Base-by-base conservation (phyloP, 345 rosid genomes). In the Brassica napus region DNA sequence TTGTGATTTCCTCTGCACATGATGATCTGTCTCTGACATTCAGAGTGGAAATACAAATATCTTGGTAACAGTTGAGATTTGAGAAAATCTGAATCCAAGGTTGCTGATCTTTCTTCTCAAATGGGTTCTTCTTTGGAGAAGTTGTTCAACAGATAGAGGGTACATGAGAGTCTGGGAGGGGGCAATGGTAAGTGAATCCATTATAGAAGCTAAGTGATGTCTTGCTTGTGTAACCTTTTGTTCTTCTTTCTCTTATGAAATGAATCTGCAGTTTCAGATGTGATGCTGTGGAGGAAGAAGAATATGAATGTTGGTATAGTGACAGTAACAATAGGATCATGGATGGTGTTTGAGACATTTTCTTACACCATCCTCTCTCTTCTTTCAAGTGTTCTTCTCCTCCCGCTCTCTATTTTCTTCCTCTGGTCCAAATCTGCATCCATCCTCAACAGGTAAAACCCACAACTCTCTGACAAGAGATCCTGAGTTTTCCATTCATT, bases 341-440 rank as follows among this genome's bases (percentile, higher is more conserved):
- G 95, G 99, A 82, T 90, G 63, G 94, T 96, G 75, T 92, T 96
- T 83, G 92, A 90, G 86, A 82, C 82, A 84, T 93, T 91, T 34
- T 90, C 94, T 47, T 92, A 93, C 68, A 92, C 97, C n/a, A 76
- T 96, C 62, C 16, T 93, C 57, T 90, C 97, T 42, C 94, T 96
- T 71, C 74, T 85, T 83, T 90, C 97, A 37, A 89, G 91, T 79
- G 98, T 96, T 81, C 88, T 93, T 16, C 91, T 93, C 66, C 97
- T 96, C 71, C 93, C 93, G 61, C 47, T 84, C 71, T 80, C 81
- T 79, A 89, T 90, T 82, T 88, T 96, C 63, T 93, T 96, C 75
- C 82, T 93, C 49, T 96, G 97, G 99, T 92, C 97, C 84, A 96
- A 93, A 90, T 90, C 97, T 76, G 98, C 98, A 12, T 86, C 97